Evolutionary conservation across 768 basidiomycete genomes (phyloP).

Genomic region (Leccinum broughii): DNA sequence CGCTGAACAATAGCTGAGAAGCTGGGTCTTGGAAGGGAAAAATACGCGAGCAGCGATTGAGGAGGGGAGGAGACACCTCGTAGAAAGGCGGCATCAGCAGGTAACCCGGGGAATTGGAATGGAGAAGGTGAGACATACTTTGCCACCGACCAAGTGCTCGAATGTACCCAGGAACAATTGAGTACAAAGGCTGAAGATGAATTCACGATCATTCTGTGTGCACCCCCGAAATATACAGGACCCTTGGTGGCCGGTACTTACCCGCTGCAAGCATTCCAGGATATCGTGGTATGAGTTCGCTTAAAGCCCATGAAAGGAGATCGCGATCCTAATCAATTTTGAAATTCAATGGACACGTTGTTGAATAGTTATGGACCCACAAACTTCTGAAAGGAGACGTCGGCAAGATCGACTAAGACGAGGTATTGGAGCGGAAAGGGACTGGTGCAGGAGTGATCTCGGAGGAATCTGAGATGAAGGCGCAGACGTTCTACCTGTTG

Average conservation of each 20-base stretch:
- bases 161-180: conserved; percentile 75
- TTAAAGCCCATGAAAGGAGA: conserved; percentile 61
- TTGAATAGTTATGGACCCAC: conserved; percentile 41
- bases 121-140: conserved; percentile 46
- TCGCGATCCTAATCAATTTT: conserved; percentile 50
- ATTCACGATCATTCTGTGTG: conserved; percentile 2
- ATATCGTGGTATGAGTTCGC: conserved; percentile 67
- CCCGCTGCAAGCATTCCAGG: conserved; percentile 79
- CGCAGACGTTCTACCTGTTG: conserved; percentile 59
- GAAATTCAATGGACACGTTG: conserved; percentile 7
- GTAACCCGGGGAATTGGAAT: conserved; percentile 3
- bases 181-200: conserved; percentile 57
- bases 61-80: conserved; percentile 64
- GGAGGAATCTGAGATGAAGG: conserved; percentile 52
- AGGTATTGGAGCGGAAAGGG: conserved; percentile 63
- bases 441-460: conserved; percentile 30
- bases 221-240: background rate
- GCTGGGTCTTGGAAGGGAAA: conserved; percentile 58
- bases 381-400: conserved; percentile 52
- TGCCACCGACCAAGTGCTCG: conserved; percentile 63
- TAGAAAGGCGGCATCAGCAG: conserved; percentile 7
- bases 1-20: conserved; percentile 55
- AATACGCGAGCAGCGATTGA: conserved; percentile 61
- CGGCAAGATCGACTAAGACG: conserved; percentile 62
- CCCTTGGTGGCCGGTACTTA: conserved; percentile 26